A percentile compares a stretch with the other conserved stretches of the same genome.
phyloP scores from a whole-genome alignment of 2,329 filamentous ascomycete genomes.

The Calonectria montana region DNA sequence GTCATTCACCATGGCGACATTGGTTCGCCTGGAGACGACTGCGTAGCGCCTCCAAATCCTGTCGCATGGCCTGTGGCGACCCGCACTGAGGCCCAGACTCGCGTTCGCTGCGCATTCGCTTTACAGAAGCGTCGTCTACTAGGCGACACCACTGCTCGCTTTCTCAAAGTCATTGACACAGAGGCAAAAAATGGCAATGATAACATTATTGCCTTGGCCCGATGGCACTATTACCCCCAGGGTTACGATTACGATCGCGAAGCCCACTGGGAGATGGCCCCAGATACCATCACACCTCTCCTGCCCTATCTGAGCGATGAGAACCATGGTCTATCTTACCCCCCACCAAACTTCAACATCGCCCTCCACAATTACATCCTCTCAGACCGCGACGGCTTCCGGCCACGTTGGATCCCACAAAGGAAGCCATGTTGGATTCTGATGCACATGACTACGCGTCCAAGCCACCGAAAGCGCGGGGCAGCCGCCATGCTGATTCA shows the following conservation, averaged over 20 bases:
- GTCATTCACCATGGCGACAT: background rate
- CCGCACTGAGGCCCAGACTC: background rate
- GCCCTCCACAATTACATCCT: background rate
- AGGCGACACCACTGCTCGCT: background rate
- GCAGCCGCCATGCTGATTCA: background rate
- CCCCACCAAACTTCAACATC: background rate
- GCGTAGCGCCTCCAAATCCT: background rate
- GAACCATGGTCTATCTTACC: background rate
- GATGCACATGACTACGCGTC: background rate
- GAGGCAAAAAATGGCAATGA: no score
- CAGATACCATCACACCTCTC: background rate
- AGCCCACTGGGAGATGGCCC: background rate
- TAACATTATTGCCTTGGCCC: background rate
- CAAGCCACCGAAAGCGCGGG: background rate
- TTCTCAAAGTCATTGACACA: background rate
- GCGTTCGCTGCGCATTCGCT: background rate
- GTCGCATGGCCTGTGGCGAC: background rate
- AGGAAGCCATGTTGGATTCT: background rate
- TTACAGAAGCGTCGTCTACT: background rate
- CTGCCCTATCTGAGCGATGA: background rate
- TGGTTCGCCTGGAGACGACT: background rate
- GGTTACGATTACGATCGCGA: background rate
- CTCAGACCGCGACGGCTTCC: background rate
- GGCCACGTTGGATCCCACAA: background rate
- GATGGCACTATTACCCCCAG: background rate